Percentiles rank a stretch among this genome's conserved stretches.
Evolutionary conservation across 805 yeast species (phyloP).

Genomic region (Saturnispora gosingensis): DNA sequence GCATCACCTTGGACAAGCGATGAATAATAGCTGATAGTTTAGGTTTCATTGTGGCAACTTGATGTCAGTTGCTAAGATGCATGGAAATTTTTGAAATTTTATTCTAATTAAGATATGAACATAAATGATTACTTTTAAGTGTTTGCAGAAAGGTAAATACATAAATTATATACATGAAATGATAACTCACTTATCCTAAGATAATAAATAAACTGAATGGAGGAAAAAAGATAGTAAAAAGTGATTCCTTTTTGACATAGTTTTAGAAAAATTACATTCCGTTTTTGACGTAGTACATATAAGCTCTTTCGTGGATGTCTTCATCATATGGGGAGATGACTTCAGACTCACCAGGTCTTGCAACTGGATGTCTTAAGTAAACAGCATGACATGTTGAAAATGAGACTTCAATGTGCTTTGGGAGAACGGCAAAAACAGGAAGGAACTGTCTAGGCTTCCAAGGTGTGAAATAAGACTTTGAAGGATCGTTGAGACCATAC

Average conservation of each 20-base stretch:
- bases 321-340: constrained; percentile 83
- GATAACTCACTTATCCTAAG: neutral
- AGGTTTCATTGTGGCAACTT: neutral
- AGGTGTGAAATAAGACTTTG: constrained; percentile 86
- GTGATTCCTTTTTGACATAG: neutral
- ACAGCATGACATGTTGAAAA: constrained; percentile 92
- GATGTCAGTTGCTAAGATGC: neutral
- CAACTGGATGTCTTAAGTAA: constrained; percentile 94
- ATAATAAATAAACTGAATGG: neutral
- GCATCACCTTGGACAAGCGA: constrained; percentile 9
- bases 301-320: constrained; percentile 84
- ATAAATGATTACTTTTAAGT: neutral
- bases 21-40: constrained; percentile 3
- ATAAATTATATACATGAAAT: neutral
- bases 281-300: constrained; percentile 82
- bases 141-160: neutral
- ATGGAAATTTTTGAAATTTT: neutral
- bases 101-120: neutral
- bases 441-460: constrained; percentile 93
- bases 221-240: neutral
- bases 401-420: constrained; percentile 85
- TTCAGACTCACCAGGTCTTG: constrained; percentile 94
- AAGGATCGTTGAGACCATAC: constrained; percentile 71
- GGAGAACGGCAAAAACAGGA: constrained; percentile 86
- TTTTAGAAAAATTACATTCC: constrained; percentile 29